Conservation (phyloP, 352 stramenopile genomes). For the Globisporangium parvum region DNA sequence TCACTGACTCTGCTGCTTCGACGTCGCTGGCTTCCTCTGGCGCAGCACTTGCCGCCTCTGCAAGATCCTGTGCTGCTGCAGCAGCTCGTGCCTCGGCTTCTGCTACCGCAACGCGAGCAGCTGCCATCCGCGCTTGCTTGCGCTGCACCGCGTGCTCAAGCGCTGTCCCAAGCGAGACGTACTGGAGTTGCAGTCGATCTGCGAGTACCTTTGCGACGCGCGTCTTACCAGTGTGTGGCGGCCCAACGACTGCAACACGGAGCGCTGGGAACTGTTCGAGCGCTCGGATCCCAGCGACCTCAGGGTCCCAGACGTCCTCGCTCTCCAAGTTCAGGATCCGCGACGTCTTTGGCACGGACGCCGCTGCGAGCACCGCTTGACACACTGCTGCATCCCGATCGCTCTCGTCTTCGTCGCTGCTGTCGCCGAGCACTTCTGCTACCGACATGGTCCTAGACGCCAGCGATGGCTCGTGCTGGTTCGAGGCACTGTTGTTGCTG, state of each 20-base stretch:
- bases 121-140: conserved; percentile 12
- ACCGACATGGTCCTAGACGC: not conserved
- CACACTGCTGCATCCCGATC: not conserved
- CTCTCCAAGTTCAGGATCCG: conserved; percentile 19
- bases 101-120: not conserved
- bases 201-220: conserved; percentile 42
- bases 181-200: conserved; percentile 32
- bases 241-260: conserved; percentile 45
- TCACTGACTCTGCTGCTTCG: not conserved
- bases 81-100: not conserved
- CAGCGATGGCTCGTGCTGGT: not conserved
- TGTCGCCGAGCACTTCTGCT: not conserved
- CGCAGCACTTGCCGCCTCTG: not conserved
- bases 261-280: conserved; percentile 41
- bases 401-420: not conserved
- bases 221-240: conserved; percentile 51
- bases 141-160: conserved; percentile 35
- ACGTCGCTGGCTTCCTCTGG: not conserved
- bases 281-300: conserved; percentile 28
- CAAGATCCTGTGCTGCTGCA: conserved; percentile 1
- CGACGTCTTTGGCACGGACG: conserved; percentile 2
- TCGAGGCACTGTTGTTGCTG: not conserved
- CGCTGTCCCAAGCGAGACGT: conserved; percentile 34
- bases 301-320: conserved; percentile 34
- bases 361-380: not conserved